Evolutionary conservation across 169 alveolate species (phyloP).

Genomic region (Eimeria acervulina): DNA sequence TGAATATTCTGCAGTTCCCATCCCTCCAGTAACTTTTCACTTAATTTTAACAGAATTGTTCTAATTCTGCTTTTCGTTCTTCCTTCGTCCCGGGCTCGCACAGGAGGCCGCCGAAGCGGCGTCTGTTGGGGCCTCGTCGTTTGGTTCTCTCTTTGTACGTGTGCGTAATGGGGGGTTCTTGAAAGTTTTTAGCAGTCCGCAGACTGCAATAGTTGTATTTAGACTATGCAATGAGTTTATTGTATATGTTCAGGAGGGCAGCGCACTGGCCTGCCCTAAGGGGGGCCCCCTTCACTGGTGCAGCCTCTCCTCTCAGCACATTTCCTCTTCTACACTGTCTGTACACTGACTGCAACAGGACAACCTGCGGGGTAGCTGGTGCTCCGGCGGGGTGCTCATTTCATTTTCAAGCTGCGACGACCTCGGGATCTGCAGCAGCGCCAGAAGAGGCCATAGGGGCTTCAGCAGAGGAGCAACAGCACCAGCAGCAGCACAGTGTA

Average conservation of each 20-base stretch:
- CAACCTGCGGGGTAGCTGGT: background rate
- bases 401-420: background rate
- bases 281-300: slow-evolving; percentile 9
- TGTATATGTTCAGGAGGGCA: background rate
- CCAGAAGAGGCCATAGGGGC: background rate
- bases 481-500: background rate
- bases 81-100: background rate
- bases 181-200: slow-evolving; percentile 9
- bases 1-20: background rate
- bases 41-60: too few relatives aligned
- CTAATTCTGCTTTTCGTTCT: background rate
- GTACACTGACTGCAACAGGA: background rate
- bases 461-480: background rate
- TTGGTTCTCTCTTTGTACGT: background rate
- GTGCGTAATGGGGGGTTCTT: background rate
- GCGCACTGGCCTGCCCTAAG: background rate
- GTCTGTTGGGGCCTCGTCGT: slow-evolving; percentile 4
- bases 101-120: background rate
- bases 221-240: slow-evolving; percentile 4
- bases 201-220: background rate
- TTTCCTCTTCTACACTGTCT: background rate
- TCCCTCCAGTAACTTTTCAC: too few relatives aligned
- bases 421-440: background rate
- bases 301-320: background rate
- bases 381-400: background rate